These are phyloP conservation scores for Pseudozyma tsukubaensis DNA, from an alignment of 1,284 basidiomycete genomes.

Conservation along the genomic window DNA sequence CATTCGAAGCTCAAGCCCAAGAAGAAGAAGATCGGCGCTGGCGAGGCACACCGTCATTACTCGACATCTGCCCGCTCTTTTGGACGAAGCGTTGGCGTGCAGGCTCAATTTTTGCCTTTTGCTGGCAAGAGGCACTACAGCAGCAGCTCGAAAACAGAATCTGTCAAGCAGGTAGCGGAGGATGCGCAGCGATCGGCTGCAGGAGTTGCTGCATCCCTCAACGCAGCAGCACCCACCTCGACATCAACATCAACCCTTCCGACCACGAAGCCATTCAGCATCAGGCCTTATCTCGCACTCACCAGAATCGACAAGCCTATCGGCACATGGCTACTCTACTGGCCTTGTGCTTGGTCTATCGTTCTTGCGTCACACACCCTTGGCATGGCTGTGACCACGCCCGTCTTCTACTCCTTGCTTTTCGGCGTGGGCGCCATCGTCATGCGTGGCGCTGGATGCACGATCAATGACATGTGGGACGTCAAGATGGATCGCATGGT, in stretches of 20 bases:
- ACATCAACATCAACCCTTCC: not conserved
- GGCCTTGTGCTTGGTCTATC: conserved; percentile 77
- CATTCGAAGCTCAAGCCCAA: conserved; percentile 38
- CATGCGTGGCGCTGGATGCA: conserved; percentile 98
- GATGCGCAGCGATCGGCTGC: not conserved
- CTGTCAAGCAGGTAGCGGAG: not conserved
- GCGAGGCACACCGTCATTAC: conserved; percentile 22
- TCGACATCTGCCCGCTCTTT: conserved; percentile 18
- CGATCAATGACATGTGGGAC: conserved; percentile 99
- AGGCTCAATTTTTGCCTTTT: too few relatives aligned
- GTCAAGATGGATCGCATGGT: conserved; percentile 87
- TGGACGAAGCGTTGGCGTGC: not conserved
- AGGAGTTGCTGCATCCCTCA: not conserved
- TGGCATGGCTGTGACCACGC: conserved; percentile 43
- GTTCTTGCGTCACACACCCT: conserved; percentile 62
- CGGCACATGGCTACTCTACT: conserved; percentile 88
- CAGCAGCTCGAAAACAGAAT: conserved; percentile 8
- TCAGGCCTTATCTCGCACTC: conserved; percentile 82
- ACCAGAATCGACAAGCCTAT: conserved; percentile 95
- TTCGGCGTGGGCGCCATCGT: conserved; percentile 91
- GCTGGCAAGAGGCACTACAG: conserved; percentile 9
- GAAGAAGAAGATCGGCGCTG: conserved; percentile 27
- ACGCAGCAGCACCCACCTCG: not conserved
- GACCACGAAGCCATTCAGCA: conserved; percentile 35
- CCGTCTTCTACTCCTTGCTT: conserved; percentile 72